Conservation (phyloP, 176 grass and related monocot species). For the Phyllostachys edulis region DNA sequence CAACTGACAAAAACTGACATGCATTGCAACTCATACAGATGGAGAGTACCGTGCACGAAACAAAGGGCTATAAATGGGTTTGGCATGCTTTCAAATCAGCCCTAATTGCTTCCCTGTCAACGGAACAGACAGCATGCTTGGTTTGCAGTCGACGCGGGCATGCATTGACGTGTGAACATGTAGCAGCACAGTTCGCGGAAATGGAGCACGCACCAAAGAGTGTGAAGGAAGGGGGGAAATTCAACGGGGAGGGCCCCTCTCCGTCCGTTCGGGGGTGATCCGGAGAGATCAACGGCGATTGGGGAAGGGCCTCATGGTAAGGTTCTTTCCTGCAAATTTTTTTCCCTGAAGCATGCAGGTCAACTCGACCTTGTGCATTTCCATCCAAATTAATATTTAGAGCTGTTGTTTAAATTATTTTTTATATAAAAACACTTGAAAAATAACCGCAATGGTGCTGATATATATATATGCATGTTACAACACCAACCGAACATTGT, state of each 20-base stretch:
- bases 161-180: conserved; percentile 12
- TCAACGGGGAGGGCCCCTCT: no score
- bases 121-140: conserved; percentile 25
- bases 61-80: neutral
- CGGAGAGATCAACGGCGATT: no score
- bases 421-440: neutral
- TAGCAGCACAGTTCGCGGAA: neutral
- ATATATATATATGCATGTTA: neutral
- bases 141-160: neutral
- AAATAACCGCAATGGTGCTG: neutral
- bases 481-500: neutral
- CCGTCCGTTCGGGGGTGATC: no score
- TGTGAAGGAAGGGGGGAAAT: no score
- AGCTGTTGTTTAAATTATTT: neutral
- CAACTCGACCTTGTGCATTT: neutral
- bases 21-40: neutral
- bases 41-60: neutral
- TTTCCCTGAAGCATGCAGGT: neutral
- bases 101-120: conserved; percentile 24
- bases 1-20: neutral
- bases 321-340: no score
- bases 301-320: no score
- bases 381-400: neutral
- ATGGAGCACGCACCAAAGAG: neutral
- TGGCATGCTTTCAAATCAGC: conserved; percentile 10